Evolutionary conservation across 164 flowering plant species (phyloP).

Genomic region (Vitis riparia): DNA sequence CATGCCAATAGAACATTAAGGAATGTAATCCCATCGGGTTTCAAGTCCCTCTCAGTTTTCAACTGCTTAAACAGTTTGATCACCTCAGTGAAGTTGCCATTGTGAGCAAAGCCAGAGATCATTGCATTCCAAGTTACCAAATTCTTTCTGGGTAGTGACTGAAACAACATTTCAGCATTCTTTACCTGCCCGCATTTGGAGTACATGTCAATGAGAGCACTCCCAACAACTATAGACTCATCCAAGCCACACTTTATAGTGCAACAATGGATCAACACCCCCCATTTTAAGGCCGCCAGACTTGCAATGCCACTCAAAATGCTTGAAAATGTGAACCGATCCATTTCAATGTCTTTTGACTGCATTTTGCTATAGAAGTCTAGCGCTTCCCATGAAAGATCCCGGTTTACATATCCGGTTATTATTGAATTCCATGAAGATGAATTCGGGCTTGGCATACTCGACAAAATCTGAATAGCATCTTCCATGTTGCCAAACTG

Average conservation of each 20-base stretch:
- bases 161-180: constrained; percentile 46
- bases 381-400: constrained; percentile 44
- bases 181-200: constrained; percentile 62
- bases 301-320: constrained; percentile 53
- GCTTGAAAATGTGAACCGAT: constrained; percentile 64
- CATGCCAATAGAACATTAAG: constrained; percentile 57
- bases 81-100: constrained; percentile 44
- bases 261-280: constrained; percentile 49
- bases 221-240: constrained; percentile 42
- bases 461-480: constrained; percentile 35
- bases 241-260: constrained; percentile 44
- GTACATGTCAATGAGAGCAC: constrained; percentile 73
- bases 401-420: constrained; percentile 53
- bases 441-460: constrained; percentile 56
- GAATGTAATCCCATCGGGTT: constrained; percentile 62
- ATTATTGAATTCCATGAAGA: constrained; percentile 79
- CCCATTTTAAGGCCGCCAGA: constrained; percentile 52
- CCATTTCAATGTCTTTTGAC: constrained; percentile 34
- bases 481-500: constrained; percentile 57
- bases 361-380: constrained; percentile 55
- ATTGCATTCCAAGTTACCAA: constrained; percentile 64
- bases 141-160: constrained; percentile 42
- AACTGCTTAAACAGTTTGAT: constrained; percentile 48
- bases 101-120: constrained; percentile 63
- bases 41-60: constrained; percentile 21